A percentile compares a stretch with the other conserved stretches of the same genome.
phyloP scores from a whole-genome alignment of 306 rosid genomes.

The Cyamopsis tetragonoloba region DNA sequence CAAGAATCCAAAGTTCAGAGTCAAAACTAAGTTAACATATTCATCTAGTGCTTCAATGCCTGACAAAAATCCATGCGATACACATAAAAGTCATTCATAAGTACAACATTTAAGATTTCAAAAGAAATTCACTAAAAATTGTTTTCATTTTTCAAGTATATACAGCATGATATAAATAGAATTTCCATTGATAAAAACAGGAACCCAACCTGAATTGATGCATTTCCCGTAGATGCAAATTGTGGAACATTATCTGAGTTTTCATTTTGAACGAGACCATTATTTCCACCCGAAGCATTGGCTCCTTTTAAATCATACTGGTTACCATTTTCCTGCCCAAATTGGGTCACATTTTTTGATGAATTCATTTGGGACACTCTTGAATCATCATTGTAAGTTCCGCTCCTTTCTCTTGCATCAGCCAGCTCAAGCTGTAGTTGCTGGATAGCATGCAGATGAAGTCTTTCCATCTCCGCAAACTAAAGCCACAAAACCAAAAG shows the following conservation, averaged over 20 bases:
- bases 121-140: neutral
- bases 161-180: neutral
- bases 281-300: slow-evolving; percentile 57
- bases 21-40: too few species aligned
- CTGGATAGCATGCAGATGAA: slow-evolving; percentile 75
- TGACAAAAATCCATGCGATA: neutral
- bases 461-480: slow-evolving; percentile 94
- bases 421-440: slow-evolving; percentile 89
- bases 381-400: slow-evolving; percentile 63
- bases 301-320: slow-evolving; percentile 59
- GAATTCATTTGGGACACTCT: slow-evolving; percentile 52
- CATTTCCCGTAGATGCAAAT: slow-evolving; percentile 57
- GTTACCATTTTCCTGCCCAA: slow-evolving; percentile 65
- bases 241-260: slow-evolving; percentile 57
- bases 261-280: slow-evolving; percentile 58
- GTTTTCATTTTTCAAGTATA: neutral
- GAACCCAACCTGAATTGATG: slow-evolving; percentile 57
- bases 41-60: neutral
- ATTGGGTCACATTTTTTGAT: slow-evolving; percentile 53
- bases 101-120: neutral
- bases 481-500: slow-evolving; percentile 37
- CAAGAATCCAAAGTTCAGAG: too few species aligned
- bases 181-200: neutral
- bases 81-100: neutral
- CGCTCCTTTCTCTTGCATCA: slow-evolving; percentile 82